phyloP scores from a whole-genome alignment of 306 rosid genomes.

The Luffa aegyptiaca region DNA sequence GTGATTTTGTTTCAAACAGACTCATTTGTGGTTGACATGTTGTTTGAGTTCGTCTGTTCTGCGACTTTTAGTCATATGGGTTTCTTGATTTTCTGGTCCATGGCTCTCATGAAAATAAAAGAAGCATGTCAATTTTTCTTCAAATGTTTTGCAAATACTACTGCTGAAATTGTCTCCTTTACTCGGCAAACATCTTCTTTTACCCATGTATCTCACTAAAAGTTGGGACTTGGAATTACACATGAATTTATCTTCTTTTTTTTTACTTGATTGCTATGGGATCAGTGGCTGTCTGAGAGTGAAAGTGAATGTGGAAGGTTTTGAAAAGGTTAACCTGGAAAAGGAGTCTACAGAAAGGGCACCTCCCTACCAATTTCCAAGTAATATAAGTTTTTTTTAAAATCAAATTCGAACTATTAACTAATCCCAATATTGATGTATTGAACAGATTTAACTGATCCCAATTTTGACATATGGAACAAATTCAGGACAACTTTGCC shows the following conservation, averaged over 20 bases:
- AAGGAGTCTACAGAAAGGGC: background rate
- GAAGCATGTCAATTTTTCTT: constrained; percentile 7
- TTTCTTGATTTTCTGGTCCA: constrained; percentile 5
- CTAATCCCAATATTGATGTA: background rate
- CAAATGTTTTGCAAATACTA: constrained; percentile 8
- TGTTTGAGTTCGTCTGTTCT: background rate
- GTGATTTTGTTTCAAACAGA: constrained; percentile 39
- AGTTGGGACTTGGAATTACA: background rate
- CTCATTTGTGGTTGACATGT: constrained; percentile 3
- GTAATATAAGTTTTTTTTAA: background rate
- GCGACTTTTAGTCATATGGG: background rate
- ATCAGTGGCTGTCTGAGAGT: background rate
- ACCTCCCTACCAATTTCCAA: background rate
- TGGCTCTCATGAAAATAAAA: constrained; percentile 1
- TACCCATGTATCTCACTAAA: background rate
- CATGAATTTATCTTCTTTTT: background rate
- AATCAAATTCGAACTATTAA: background rate
- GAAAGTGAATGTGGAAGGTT: background rate
- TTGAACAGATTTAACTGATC: background rate
- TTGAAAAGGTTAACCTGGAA: background rate
- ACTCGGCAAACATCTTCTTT: background rate
- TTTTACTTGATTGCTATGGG: background rate
- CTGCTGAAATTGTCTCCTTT: background rate
- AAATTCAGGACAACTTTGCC: background rate
- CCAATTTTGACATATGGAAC: background rate